Evolutionary conservation across 2,329 filamentous ascomycete species (phyloP), one percentile per base, ranked within the genome.

Genomic region (Podosphaera aphanis): DNA sequence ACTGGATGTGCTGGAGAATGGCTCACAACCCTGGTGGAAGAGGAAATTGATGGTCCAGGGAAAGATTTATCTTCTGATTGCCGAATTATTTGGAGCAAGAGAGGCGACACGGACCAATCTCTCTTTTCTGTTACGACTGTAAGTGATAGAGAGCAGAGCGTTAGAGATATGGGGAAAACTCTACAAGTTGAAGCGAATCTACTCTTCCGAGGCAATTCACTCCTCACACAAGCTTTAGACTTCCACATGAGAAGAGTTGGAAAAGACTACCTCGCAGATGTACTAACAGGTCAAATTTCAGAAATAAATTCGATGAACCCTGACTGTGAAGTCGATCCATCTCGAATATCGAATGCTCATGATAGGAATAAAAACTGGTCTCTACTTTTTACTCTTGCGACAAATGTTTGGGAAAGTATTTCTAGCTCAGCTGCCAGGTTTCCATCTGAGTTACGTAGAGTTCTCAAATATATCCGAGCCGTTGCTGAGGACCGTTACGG

Each of bases 401-500:
- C 77, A 11, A 79, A 83, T 49, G 70, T 94, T 4, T 95, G 88
- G 88, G 76, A 79, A 47, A 77, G 76, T 33, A 93, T 95, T 55
- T 69, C 77, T 41, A 67, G 66, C 31, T 90, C 83, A n/a, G 77
- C 79, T 2, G 66, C 69, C 13, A 75, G 77, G 48, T 78, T 90
- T 52, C 86, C 88, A 0, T 64, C 81, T 2, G 86, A 94, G 59
- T 65, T 95, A 44, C 71, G 86, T 40, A 73, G 83, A 47, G 81
- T 94, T 46, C 79, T 95, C 55, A 81, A 92, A 56, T 93, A 93
- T 55, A 82, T 95, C 44, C 74, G 84, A 45, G 84, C 85, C 6
- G 92, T 92, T 48, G 86, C 88, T 15, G 88, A 94, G 55, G 86
- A 94, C 59, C 79, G 86, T 16, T 95, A 93, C 59, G 88, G 88